Evolutionary conservation across 1,284 basidiomycete species (phyloP).

Genomic region (Malassezia nana): DNA sequence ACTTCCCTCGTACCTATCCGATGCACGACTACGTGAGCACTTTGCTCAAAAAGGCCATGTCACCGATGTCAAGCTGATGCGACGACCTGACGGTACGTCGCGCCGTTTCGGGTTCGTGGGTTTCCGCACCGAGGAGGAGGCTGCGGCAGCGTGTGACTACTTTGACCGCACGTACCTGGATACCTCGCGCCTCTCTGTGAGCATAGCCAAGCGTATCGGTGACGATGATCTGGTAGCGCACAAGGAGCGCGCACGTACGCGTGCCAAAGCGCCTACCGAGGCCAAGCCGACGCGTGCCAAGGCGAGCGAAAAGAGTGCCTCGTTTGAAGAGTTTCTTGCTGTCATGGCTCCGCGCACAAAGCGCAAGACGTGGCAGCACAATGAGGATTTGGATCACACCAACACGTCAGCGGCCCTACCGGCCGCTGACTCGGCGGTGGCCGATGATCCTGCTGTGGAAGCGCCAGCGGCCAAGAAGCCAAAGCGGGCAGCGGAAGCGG

Average conservation of each 20-base stretch:
- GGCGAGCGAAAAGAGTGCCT: slow-evolving; percentile 15
- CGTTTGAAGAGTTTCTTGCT: slow-evolving; percentile 44
- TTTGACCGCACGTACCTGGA: slow-evolving; percentile 65
- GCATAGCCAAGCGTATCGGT: slow-evolving; percentile 57
- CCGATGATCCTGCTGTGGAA: slow-evolving; percentile 5
- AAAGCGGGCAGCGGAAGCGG: slow-evolving; percentile 12
- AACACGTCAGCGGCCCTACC: slow-evolving; percentile 18
- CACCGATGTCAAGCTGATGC: slow-evolving; percentile 78
- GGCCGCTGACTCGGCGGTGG: neutral
- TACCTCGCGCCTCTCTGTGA: slow-evolving; percentile 61
- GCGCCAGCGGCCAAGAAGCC: slow-evolving; percentile 22
- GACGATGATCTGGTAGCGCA: slow-evolving; percentile 22
- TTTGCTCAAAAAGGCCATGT: slow-evolving; percentile 55
- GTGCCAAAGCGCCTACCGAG: neutral
- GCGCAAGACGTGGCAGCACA: slow-evolving; percentile 42
- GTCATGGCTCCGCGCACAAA: slow-evolving; percentile 43
- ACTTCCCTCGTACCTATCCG: slow-evolving; percentile 65
- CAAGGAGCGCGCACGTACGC: neutral
- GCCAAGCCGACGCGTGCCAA: slow-evolving; percentile 17
- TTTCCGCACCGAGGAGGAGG: slow-evolving; percentile 71
- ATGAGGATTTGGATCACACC: slow-evolving; percentile 25
- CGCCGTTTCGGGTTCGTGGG: slow-evolving; percentile 87
- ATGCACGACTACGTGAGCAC: slow-evolving; percentile 61
- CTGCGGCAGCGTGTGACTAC: slow-evolving; percentile 65
- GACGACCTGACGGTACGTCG: slow-evolving; percentile 66